These are phyloP conservation scores for Sarocladium kiliense DNA, from an alignment of 2,329 filamentous ascomycete genomes.

Conservation along the genomic window DNA sequence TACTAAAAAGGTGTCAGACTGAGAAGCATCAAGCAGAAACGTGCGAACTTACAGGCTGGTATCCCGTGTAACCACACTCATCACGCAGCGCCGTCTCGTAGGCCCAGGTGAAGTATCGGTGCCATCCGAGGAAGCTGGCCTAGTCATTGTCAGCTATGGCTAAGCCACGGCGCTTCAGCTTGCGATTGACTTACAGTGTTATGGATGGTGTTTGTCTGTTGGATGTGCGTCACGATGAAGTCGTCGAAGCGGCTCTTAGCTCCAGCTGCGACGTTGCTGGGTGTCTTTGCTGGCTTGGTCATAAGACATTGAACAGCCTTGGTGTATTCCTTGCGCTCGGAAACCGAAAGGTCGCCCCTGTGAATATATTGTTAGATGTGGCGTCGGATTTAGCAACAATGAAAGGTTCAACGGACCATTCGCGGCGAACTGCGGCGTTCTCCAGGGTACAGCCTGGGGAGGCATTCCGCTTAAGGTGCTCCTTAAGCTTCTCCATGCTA, in stretches of 20 bases:
- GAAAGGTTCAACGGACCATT: conserved; percentile 20
- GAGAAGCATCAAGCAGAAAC: neutral
- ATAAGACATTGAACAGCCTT: conserved; percentile 40
- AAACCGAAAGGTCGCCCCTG: conserved; percentile 20
- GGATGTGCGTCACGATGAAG: conserved; percentile 43
- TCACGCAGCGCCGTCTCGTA: conserved; percentile 25
- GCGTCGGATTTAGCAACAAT: no score
- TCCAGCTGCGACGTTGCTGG: conserved; percentile 30
- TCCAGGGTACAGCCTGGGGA: conserved; percentile 13
- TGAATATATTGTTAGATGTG: neutral
- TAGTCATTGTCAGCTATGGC: neutral
- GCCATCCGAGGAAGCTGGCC: conserved; percentile 25
- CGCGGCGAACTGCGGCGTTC: conserved; percentile 19
- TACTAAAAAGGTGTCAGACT: conserved; percentile 24
- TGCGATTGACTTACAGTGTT: conserved; percentile 20
- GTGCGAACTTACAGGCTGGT: conserved; percentile 26
- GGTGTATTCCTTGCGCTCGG: conserved; percentile 32
- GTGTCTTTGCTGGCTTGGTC: conserved; percentile 27
- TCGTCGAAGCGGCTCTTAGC: conserved; percentile 43
- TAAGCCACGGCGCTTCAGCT: neutral
- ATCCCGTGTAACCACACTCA: conserved; percentile 31
- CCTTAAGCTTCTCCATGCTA: conserved; percentile 12
- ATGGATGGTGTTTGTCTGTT: conserved; percentile 40
- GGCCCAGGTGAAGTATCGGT: conserved; percentile 26
- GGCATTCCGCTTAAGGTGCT: conserved; percentile 11